Percentiles rank a stretch among this genome's conserved stretches.
phyloP scores from a whole-genome alignment of 495 filamentous ascomycete genomes.

The Ramalina intermedia region DNA sequence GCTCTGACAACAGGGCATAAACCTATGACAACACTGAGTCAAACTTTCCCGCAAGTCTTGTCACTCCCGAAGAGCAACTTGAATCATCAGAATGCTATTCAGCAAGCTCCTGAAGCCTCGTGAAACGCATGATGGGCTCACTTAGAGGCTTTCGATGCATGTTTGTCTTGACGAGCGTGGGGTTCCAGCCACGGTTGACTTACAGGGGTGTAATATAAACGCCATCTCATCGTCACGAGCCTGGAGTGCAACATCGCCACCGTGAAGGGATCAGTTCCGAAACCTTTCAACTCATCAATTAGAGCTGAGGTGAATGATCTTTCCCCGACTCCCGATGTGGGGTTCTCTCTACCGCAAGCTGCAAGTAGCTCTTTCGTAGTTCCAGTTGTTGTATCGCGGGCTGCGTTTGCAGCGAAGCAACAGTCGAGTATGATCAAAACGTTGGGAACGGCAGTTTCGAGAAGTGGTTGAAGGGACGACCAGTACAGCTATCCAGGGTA shows the following conservation, averaged over 20 bases:
- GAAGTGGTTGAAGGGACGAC: conserved; percentile 4
- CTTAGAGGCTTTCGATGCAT: background rate
- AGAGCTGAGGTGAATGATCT: conserved; percentile 5
- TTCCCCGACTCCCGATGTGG: background rate
- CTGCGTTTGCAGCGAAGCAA: conserved; percentile 10
- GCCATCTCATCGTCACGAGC: conserved; percentile 4
- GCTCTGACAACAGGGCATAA: background rate
- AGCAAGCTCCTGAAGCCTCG: background rate
- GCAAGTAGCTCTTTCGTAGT: conserved; percentile 5
- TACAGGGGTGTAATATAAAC: background rate
- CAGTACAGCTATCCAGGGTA: background rate
- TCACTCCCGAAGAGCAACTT: no score
- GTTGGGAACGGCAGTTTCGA: conserved; percentile 4
- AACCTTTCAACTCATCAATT: conserved; percentile 5
- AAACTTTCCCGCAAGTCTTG: no score
- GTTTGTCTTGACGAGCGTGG: background rate
- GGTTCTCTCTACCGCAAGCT: conserved; percentile 6
- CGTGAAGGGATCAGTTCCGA: conserved; percentile 1
- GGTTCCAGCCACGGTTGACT: background rate
- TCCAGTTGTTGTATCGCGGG: conserved; percentile 6
- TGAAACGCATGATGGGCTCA: background rate
- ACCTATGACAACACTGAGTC: no score
- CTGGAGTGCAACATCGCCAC: conserved; percentile 9
- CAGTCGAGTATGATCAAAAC: conserved; percentile 11
- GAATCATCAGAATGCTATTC: background rate